Evolutionary conservation across 352 stramenopile genomes (phyloP).

Genomic region (Phytophthora chlamydospora): DNA sequence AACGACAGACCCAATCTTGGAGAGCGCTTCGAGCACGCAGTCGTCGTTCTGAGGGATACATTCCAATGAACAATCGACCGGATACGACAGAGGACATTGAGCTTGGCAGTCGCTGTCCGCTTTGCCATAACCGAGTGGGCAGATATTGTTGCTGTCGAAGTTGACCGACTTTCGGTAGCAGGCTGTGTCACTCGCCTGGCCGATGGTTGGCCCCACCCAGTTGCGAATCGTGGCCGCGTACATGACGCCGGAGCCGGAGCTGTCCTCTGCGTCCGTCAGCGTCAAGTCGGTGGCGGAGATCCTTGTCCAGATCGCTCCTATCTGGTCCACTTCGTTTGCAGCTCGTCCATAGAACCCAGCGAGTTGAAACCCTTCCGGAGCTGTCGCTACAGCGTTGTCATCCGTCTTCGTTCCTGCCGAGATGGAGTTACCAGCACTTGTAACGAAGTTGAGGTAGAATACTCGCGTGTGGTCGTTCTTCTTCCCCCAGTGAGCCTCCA

Average conservation of each 20-base stretch:
- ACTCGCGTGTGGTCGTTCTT: constrained; percentile 5
- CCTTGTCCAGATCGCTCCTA: constrained; percentile 7
- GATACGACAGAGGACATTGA: too few relatives aligned
- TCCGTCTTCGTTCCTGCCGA: constrained; percentile 5
- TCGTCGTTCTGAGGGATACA: too few relatives aligned
- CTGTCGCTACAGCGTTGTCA: neutral
- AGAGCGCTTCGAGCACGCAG: too few relatives aligned
- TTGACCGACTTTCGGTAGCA: constrained; percentile 9
- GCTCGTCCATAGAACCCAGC: constrained; percentile 3
- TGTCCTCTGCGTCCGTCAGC: constrained; percentile 1
- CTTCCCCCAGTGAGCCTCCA: constrained; percentile 6
- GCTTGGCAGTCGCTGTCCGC: too few relatives aligned
- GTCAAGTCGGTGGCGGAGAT: constrained; percentile 4
- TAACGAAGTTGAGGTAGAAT: constrained; percentile 9
- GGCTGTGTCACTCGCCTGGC: neutral
- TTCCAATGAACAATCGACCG: too few relatives aligned
- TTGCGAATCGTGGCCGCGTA: constrained; percentile 7
- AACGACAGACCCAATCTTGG: too few relatives aligned
- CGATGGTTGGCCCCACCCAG: constrained; percentile 4
- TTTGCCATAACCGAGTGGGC: too few relatives aligned
- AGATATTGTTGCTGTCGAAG: neutral
- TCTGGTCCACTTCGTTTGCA: constrained; percentile 1
- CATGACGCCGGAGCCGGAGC: constrained; percentile 2
- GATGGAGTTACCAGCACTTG: constrained; percentile 1
- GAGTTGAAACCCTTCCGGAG: constrained; percentile 3